phyloP scores from a whole-genome alignment of 163 green algal species.

The Chlorella variabilis region DNA sequence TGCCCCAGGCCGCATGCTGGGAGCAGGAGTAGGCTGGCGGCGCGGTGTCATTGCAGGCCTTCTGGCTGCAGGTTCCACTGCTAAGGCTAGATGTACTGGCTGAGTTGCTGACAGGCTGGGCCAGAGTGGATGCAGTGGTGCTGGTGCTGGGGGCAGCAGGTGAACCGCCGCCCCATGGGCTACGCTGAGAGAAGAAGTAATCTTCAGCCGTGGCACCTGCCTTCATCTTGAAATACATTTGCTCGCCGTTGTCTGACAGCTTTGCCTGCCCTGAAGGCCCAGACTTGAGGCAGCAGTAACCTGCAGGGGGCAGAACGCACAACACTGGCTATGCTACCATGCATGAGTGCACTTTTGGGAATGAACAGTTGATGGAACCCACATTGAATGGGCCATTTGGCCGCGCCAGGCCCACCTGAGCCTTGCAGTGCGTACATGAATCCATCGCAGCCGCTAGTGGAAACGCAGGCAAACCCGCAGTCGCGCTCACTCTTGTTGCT shows the following conservation, averaged over 20 bases:
- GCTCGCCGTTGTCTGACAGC: not conserved
- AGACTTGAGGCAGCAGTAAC: slow-evolving; percentile 6
- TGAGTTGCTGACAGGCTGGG: too few species aligned
- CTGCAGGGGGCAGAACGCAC: too few species aligned
- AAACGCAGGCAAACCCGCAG: not conserved
- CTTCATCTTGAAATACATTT: slow-evolving; percentile 2
- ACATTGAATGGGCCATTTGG: too few species aligned
- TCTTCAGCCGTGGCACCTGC: slow-evolving; percentile 11
- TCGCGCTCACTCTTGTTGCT: slow-evolving; percentile 13
- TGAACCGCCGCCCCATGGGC: not conserved
- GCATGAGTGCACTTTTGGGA: too few species aligned
- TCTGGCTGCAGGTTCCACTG: not conserved
- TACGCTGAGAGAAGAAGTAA: slow-evolving; percentile 6
- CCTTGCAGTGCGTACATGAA: not conserved
- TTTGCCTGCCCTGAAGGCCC: not conserved
- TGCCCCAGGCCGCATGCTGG: slow-evolving; percentile 23
- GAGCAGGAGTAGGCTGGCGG: not conserved
- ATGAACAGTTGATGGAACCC: too few species aligned
- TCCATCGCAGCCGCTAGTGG: slow-evolving; percentile 5
- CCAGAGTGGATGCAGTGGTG: too few species aligned
- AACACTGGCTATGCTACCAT: too few species aligned
- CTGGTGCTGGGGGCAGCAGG: not conserved
- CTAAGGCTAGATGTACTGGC: too few species aligned
- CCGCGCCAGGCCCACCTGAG: too few species aligned
- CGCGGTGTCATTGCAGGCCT: not conserved